Base-by-base conservation (phyloP, 495 filamentous ascomycete species). In the Haplographium delicatum region DNA sequence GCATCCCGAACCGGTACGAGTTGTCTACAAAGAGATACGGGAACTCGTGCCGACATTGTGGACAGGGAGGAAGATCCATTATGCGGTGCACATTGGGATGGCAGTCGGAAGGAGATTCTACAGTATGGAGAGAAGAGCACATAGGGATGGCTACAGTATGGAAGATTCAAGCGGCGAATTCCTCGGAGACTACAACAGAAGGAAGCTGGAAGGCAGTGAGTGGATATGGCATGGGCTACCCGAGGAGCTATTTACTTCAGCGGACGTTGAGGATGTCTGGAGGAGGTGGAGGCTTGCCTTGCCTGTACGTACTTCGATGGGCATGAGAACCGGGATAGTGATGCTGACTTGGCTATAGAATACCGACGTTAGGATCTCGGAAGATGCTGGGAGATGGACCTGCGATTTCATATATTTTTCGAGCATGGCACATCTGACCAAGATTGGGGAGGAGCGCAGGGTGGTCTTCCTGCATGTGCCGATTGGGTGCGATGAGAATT, bases 341-440 rank as follows among this genome's bases (percentile, higher is more conserved):
- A 16, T 39, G 46, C 44, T 50, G 25, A 48, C n/a, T 40, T 10
- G 1, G 25, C 7, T n/a, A 34, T 26, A 68, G 15, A 68, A 70
- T 11, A 56, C 73, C 20, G 82, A 87, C 54, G 59, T 88, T 1
- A 72, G 80, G 5, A 68, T 84, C 10, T 88, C 84, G 4, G 78
- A 83, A 35, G 84, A 94, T 60, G 84, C 89, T 0, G 89, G 89
- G 0, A 82, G 79, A 37, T 95, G 85, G 60, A 70, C 91, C 13
- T 95, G 89, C 63, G 89, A 91, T 57, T 95, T 90, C 61, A 90
- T 85, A 41, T 93, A 87, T 65, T 94, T 82, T 68, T 83, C 83
- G 5, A 86, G 80, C 53, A 58, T 95, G 62, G 75, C 67, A 68
- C 23, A 60, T 34, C 63, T 68, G 50, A 67, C 80, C 16, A 64